Evolutionary conservation across 2,329 filamentous ascomycete species (phyloP).

Genomic region (Cladosporium colombiae): DNA sequence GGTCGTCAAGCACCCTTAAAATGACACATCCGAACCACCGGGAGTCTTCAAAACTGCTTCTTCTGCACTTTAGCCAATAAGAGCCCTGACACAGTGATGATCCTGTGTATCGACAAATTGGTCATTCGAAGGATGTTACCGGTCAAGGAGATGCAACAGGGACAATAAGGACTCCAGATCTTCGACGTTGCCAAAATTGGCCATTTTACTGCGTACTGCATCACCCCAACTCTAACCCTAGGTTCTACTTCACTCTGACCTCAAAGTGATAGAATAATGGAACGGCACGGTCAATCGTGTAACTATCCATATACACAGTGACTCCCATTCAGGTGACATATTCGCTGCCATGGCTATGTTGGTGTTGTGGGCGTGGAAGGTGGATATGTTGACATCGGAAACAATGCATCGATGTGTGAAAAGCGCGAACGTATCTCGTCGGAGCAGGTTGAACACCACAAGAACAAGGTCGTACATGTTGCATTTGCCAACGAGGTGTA

Average conservation of each 20-base stretch:
- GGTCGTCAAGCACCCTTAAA: too few relatives aligned
- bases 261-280: neutral
- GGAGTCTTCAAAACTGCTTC: too few relatives aligned
- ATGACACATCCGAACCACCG: too few relatives aligned
- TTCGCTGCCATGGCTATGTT: neutral
- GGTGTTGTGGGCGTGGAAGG: neutral
- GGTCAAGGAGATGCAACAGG: too few relatives aligned
- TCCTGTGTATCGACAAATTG: too few relatives aligned
- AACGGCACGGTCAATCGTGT: neutral
- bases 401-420: neutral
- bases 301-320: too few relatives aligned
- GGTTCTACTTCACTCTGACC: neutral
- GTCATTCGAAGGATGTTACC: too few relatives aligned
- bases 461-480: neutral
- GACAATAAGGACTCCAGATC: neutral
- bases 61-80: too few relatives aligned
- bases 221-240: neutral
- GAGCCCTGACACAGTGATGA: too few relatives aligned
- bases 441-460: neutral
- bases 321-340: fast-evolving
- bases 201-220: neutral
- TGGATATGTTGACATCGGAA: neutral
- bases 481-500: neutral
- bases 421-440: neutral
- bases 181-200: neutral